These are phyloP conservation scores for Lipomyces yamanashiensis DNA, from an alignment of 805 yeast genomes.

Conservation along the genomic window DNA sequence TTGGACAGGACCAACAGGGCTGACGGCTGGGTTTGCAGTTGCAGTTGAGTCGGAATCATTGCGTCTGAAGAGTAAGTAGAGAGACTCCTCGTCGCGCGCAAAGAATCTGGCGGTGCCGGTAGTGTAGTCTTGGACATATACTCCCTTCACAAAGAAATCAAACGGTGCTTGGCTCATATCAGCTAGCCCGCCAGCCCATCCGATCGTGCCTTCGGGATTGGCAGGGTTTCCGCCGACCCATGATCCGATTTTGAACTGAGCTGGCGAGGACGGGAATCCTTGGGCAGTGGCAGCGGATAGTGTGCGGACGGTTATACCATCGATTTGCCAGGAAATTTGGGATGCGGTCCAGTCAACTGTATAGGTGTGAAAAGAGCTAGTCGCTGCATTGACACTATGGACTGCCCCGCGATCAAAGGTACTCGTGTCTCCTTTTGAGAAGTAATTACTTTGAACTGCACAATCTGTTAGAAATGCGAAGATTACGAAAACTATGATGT, in stretches of 20 bases:
- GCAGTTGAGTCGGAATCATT: not conserved
- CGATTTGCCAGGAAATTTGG: slow-evolving; percentile 68
- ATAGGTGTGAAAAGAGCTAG: slow-evolving; percentile 68
- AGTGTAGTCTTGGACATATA: slow-evolving; percentile 60
- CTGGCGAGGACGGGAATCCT: slow-evolving; percentile 90
- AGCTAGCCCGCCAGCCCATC: slow-evolving; percentile 77
- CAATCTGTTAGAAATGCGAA: slow-evolving; percentile 44
- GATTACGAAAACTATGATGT: not conserved
- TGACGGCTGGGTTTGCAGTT: slow-evolving; percentile 5
- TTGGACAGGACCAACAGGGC: slow-evolving; percentile 11
- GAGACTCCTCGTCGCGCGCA: slow-evolving; percentile 1
- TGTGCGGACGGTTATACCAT: slow-evolving; percentile 71
- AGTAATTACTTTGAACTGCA: slow-evolving; percentile 51
- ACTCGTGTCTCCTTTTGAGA: slow-evolving; percentile 76
- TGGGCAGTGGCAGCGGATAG: slow-evolving; percentile 49
- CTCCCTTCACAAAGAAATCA: slow-evolving; percentile 61
- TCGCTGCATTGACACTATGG: slow-evolving; percentile 64
- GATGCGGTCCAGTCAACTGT: slow-evolving; percentile 83
- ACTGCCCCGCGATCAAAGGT: slow-evolving; percentile 81
- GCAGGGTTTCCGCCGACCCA: slow-evolving; percentile 59
- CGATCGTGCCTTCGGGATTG: slow-evolving; percentile 64
- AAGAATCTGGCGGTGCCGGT: slow-evolving; percentile 48
- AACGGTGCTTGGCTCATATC: slow-evolving; percentile 66
- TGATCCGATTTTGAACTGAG: slow-evolving; percentile 65
- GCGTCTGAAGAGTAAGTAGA: not conserved